Evolutionary conservation across 225 moss, liverwort and hornwort species (phyloP), one percentile per base, ranked within the genome.

Genomic region (Physcomitrium patens): DNA sequence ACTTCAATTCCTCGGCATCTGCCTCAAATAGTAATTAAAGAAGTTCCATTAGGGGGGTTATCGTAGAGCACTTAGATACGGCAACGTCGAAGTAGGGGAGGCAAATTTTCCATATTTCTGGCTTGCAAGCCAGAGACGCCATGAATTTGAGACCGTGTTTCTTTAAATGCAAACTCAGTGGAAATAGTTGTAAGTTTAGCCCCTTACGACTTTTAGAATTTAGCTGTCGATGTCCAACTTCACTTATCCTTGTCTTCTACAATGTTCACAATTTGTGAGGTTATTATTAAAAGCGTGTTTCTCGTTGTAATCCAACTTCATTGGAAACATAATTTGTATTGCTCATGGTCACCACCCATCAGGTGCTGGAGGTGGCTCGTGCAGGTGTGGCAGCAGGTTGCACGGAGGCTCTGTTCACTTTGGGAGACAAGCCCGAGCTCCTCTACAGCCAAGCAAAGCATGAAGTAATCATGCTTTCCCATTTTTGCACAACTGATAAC

Each of bases 391-490:
- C 83, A 49, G 91, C 93, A n/a, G 93, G 95, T 49, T 95, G 95
- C 86, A 83, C 90, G 41, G 95, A 95, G 79, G 93, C 87, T 37
- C 87, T 95, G 64, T 93, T 95, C 77, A 95, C 95, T 14, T 79
- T 95, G 72, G 95, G 95, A 73, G 95, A 95, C 71, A 95, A 95
- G 84, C 95, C 95, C 54, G 95, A 95, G 69, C 87, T 93, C 70
- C 91, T 84, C 16, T 95, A 95, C 69, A 66, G 78, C 27, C 93
- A 90, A 80, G 93, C 95, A 27, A 90, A 87, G 83, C 51, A 64
- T 46, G 95, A 95, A 89, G 95, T 95, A 63, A 19, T 31, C 41
- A 12, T 61, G 64, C 41, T 74, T 24, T 56, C 52, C 43, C 54
- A 53, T 70, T 60, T 60, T 65, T 58, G 63, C 8, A 24, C 27